These are phyloP conservation scores for Sugiyamaella lignohabitans DNA, from an alignment of 805 yeast species.

Conservation along the genomic window DNA sequence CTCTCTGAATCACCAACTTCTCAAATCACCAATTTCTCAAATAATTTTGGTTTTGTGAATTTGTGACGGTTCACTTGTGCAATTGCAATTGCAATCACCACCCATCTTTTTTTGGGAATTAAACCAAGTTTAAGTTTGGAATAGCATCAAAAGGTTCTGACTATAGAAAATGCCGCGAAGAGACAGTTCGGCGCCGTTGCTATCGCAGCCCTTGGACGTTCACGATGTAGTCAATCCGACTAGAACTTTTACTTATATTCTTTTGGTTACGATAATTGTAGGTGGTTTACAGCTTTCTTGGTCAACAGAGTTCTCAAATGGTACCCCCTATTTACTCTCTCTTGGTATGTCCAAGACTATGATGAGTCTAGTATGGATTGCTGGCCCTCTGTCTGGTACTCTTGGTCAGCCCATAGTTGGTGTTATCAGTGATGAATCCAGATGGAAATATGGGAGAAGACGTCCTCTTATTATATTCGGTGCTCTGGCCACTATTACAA, in stretches of 20 bases:
- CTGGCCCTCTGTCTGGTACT: slow-evolving; percentile 60
- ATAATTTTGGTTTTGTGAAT: too few species aligned
- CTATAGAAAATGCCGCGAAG: too few species aligned
- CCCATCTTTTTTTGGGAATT: too few species aligned
- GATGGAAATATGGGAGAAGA: slow-evolving; percentile 43
- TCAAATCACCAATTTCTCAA: too few species aligned
- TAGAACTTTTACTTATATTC: slow-evolving; percentile 39
- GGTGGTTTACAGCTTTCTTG: slow-evolving; percentile 60
- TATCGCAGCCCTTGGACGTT: not conserved
- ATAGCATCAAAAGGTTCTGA: too few species aligned
- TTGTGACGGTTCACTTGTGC: too few species aligned
- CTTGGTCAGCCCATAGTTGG: slow-evolving; percentile 62
- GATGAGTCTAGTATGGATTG: slow-evolving; percentile 57
- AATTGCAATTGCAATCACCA: too few species aligned
- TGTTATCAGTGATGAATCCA: slow-evolving; percentile 47
- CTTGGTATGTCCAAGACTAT: slow-evolving; percentile 53
- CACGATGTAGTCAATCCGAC: slow-evolving; percentile 35
- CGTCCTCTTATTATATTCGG: slow-evolving; percentile 55
- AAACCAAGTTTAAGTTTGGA: too few species aligned
- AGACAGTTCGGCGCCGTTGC: not conserved
- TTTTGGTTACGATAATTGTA: slow-evolving; percentile 42
- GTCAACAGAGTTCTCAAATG: slow-evolving; percentile 60
- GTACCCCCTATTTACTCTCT: slow-evolving; percentile 54
- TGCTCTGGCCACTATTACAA: slow-evolving; percentile 40
- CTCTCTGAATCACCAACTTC: too few species aligned